phyloP scores from a whole-genome alignment of 108 stramenopile species.

The Skeletonema costatum region DNA sequence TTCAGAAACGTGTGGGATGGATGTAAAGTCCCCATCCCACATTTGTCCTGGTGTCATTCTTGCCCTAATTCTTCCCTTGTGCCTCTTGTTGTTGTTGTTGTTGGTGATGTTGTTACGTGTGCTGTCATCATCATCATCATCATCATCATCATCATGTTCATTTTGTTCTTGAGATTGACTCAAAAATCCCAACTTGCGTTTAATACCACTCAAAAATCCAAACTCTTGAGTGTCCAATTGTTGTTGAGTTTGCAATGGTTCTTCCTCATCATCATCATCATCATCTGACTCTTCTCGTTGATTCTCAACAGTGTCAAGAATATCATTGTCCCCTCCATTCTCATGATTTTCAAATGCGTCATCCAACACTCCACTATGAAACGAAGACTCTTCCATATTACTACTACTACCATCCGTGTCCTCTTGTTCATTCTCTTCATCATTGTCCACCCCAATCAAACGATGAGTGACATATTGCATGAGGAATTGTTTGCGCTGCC shows the following conservation, averaged over 20 bases:
- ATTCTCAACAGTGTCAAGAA: constrained; percentile 1
- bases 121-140: not conserved
- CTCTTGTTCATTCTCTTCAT: constrained; percentile 9
- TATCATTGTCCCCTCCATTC: not conserved
- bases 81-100: not conserved
- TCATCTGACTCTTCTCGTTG: constrained; percentile 1
- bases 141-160: not conserved
- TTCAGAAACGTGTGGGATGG: constrained; percentile 36
- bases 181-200: constrained; percentile 32
- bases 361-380: constrained; percentile 20
- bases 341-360: constrained; percentile 6
- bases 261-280: constrained; percentile 9
- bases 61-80: not conserved
- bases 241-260: constrained; percentile 32
- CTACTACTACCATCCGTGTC: constrained; percentile 9
- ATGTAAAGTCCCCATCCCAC: constrained; percentile 15
- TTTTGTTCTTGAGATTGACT: not conserved
- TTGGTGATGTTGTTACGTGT: not conserved
- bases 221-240: not conserved
- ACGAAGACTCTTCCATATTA: constrained; percentile 15
- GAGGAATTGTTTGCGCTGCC: constrained; percentile 27
- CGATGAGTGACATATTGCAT: constrained; percentile 41
- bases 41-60: constrained; percentile 18
- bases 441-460: constrained; percentile 19
- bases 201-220: constrained; percentile 10